Evolutionary conservation across 73 alveolate species (phyloP).

Genomic region (Tetrahymena elliotti): DNA sequence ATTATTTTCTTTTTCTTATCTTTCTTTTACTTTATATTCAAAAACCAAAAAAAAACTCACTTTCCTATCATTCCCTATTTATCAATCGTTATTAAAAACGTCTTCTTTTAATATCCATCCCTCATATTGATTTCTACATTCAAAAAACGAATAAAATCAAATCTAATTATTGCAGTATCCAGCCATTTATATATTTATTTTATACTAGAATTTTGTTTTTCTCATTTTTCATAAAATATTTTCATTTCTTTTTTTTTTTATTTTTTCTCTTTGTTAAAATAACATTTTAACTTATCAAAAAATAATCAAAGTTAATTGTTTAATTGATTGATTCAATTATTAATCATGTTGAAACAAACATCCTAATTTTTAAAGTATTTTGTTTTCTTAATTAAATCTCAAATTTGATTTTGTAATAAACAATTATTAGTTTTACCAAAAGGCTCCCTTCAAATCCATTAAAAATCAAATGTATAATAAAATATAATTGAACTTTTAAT

Average conservation of each 20-base stretch:
- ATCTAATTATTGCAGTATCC: not conserved
- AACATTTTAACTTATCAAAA: too few species aligned
- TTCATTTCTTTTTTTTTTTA: too few species aligned
- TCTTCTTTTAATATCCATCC: not conserved
- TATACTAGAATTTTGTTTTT: not conserved
- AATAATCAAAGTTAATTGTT: too few species aligned
- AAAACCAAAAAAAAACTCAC: not conserved
- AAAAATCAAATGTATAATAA: too few species aligned
- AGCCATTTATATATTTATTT: not conserved
- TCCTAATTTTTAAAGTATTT: too few species aligned
- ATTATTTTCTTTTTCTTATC: not conserved
- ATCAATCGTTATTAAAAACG: not conserved
- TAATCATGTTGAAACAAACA: too few species aligned
- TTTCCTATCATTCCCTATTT: not conserved
- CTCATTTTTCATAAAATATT: not conserved
- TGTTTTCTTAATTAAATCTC: too few species aligned
- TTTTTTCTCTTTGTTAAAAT: not conserved
- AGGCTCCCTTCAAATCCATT: too few species aligned
- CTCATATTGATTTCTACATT: not conserved
- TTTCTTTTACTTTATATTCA: not conserved
- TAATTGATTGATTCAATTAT: too few species aligned
- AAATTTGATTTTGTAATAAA: too few species aligned
- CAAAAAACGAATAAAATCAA: not conserved
- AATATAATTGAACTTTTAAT: too few species aligned
- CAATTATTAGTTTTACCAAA: too few species aligned